Base-by-base conservation (phyloP, 768 basidiomycete genomes). In the Sarcodon sp. region DNA sequence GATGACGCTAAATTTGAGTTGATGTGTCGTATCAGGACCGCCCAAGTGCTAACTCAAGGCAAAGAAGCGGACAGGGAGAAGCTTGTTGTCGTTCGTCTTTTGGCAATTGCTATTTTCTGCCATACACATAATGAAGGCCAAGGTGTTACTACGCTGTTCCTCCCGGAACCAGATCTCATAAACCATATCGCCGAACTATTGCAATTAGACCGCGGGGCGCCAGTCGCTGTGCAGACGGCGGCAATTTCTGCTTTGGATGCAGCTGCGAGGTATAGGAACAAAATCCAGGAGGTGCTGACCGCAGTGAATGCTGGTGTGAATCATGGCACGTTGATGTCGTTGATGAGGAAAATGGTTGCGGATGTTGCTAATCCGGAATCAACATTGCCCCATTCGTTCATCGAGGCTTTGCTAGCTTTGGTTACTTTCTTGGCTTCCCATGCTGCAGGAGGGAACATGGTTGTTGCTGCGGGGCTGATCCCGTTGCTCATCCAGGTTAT, bases 301-400 rank as follows among this genome's bases (percentile, higher is more conserved):
- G 83, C 92, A 1, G 77, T 98, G 35, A 96, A 96, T 60, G 93
- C 90, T 21, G 90, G 90, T 39, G 90, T 97, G 47, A 96, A 91
- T 57, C 96, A 98, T 59, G 96, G 96, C 10, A 83, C 91, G 36
- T 64, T 99, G 21, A 89, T 98, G 83, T 83, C 85, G 31, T 69
- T 92, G 34, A 72, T 97, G 47, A 78, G 92, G 51, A 83, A 80
- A 64, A 86, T 87, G 18, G 82, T 89, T 13, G 61, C 71, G 13
- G 84, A 90, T 51, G 77, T 91, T 16, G 71, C 75, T 47, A 75
- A 75, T 49, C 70, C 80, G 1, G 73, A 80, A 18, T 85, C 79
- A 33, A 77, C 65, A 18, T 64, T 83, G 32, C 80, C 83, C 8
- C 82, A 85, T 47, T 72, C 82, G 1, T 87, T 87, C 53, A 72